Evolutionary conservation across 495 filamentous ascomycete genomes (phyloP).

Genomic region (Penicillium alfredii): DNA sequence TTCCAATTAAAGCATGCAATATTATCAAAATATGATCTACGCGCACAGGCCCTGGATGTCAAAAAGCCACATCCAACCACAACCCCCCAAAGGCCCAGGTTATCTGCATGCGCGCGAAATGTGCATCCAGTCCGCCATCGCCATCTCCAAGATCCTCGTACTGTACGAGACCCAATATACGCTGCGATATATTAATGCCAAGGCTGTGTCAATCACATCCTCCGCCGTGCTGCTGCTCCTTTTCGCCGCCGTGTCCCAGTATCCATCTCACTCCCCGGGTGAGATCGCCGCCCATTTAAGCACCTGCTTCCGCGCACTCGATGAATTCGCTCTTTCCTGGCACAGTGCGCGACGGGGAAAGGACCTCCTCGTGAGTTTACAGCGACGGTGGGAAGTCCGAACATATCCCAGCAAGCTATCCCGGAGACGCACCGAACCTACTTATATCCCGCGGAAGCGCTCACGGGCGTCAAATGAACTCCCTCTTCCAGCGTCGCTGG

Average conservation of each 20-base stretch:
- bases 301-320: constrained; percentile 17
- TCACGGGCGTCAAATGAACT: constrained; percentile 2
- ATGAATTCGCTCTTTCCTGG: constrained; percentile 15
- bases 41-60: constrained; percentile 26
- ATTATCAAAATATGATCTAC: constrained; percentile 23
- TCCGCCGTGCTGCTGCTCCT: constrained; percentile 18
- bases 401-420: constrained; percentile 2
- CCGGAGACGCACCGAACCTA: background rate
- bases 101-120: constrained; percentile 18
- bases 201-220: constrained; percentile 21
- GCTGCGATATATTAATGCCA: constrained; percentile 16
- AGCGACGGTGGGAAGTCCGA: constrained; percentile 15
- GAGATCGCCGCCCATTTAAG: constrained; percentile 5
- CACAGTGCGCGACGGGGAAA: constrained; percentile 17
- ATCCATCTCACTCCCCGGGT: background rate
- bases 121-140: constrained; percentile 24
- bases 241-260: constrained; percentile 4
- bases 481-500: background rate
- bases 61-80: constrained; percentile 14
- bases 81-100: constrained; percentile 17
- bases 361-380: constrained; percentile 8
- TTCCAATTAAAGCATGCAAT: constrained; percentile 25
- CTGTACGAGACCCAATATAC: constrained; percentile 40
- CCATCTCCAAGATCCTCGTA: constrained; percentile 20
- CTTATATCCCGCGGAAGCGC: constrained; percentile 3